Base-by-base conservation (phyloP, 768 basidiomycete species). In the Calocera cornea region DNA sequence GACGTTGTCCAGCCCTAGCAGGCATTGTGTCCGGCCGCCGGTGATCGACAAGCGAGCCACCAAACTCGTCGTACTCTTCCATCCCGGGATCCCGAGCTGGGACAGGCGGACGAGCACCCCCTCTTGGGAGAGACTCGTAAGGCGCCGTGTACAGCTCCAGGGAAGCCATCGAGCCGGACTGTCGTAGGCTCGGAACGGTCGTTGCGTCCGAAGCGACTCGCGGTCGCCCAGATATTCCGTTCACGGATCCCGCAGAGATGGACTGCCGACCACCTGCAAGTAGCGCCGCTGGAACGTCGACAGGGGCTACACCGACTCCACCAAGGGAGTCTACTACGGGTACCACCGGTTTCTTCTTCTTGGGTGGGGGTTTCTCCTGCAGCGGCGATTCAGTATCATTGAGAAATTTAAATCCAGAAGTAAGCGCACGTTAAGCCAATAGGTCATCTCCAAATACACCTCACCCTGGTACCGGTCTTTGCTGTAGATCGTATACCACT, bases 401-500 rank as follows among this genome's bases (percentile, higher is more conserved):
- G 40, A 65, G 66, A 12, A 29, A 22, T 22, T 41, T 16, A n/a
- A 34, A 19, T 41, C 16, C 12, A 36, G 24, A 0, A 22, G 1
- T 24, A 24, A n/a, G 82, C 88, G 67, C 69, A 92, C 91, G 75
- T 92, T 92, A 11, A 94, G 94, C 87, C 91, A 99, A 79, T 95
- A 98, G 0, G 97, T 99, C 73, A 98, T 76, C 75, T 99, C 97
- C 24, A 98, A 81, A 74, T 95, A 98, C 14, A 99, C 87, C 76
- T 98, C 95, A 7, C 97, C 97, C 31, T 87, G 86, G 75, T 97
- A 97, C 77, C 91, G 91, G 70, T 92, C 92, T 77, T 95, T 97
- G 78, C 89, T 83, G 76, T 83, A 84, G 31, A 98, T 80, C 24
- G 87, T 87, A 75, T 95, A 94, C 97, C 95, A 98, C 76, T 97